These are phyloP conservation scores for Trichoderma asperellum DNA, from an alignment of 2,329 filamentous ascomycete genomes.

Conservation along the genomic window DNA sequence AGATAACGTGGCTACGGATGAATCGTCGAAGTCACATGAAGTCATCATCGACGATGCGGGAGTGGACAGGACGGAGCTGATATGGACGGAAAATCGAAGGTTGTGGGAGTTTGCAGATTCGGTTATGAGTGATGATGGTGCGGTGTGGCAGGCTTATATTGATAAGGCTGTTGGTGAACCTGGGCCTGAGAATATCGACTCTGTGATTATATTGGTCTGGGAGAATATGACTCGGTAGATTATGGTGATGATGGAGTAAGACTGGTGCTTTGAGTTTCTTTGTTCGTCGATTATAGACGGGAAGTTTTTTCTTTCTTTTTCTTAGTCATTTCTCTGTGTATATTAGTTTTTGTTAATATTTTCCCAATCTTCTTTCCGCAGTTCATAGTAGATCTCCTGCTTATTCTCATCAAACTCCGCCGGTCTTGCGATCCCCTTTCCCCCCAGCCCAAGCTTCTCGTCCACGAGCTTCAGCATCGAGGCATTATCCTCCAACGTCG, in stretches of 20 bases:
- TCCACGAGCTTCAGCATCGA: constrained; percentile 32
- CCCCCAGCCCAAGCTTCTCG: constrained; percentile 34
- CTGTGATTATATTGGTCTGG: constrained; percentile 49
- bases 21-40: constrained; percentile 35
- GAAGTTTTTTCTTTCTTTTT: not conserved
- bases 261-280: not conserved
- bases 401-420: constrained; percentile 30
- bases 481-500: constrained; percentile 7
- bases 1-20: constrained; percentile 11
- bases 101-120: constrained; percentile 51
- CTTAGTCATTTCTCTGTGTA: not conserved
- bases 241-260: not conserved
- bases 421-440: constrained; percentile 28
- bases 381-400: constrained; percentile 36
- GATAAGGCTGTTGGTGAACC: constrained; percentile 38
- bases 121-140: constrained; percentile 40
- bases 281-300: not conserved
- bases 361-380: constrained; percentile 33
- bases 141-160: constrained; percentile 54
- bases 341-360: not conserved
- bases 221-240: constrained; percentile 32
- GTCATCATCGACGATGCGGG: constrained; percentile 41
- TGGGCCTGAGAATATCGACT: constrained; percentile 41
- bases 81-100: constrained; percentile 43
- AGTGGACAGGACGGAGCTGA: constrained; percentile 39